Percentiles rank a stretch among this genome's conserved stretches.
phyloP scores from a whole-genome alignment of 345 rosid species.

The Melastoma malabathricum region DNA sequence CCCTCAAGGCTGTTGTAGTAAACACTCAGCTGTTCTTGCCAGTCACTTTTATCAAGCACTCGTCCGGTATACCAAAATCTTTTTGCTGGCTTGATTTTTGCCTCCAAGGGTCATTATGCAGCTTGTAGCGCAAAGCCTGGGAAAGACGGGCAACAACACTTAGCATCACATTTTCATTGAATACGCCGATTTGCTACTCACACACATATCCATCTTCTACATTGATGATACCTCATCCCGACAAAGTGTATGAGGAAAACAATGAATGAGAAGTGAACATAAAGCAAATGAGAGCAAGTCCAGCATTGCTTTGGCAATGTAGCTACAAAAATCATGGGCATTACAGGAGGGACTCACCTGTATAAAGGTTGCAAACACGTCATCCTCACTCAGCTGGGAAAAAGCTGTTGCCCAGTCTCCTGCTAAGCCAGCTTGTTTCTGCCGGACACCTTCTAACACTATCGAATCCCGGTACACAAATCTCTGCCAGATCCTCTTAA shows the following conservation, averaged over 20 bases:
- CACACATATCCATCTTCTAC: too few relatives aligned
- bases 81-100: conserved; percentile 23
- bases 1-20: too few relatives aligned
- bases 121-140: conserved; percentile 61
- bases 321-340: neutral
- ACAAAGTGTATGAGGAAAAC: too few relatives aligned
- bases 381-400: conserved; percentile 52
- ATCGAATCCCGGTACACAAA: conserved; percentile 69
- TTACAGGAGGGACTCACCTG: conserved; percentile 31
- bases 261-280: neutral
- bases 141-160: neutral
- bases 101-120: conserved; percentile 91
- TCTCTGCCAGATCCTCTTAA: conserved; percentile 79
- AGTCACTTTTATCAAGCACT: conserved; percentile 35
- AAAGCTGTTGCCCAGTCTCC: conserved; percentile 65
- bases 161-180: neutral
- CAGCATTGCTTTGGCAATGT: neutral
- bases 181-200: too few relatives aligned
- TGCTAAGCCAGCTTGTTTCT: conserved; percentile 29
- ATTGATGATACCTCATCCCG: too few relatives aligned
- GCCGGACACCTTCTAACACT: conserved; percentile 85
- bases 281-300: conserved; percentile 2
- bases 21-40: neutral
- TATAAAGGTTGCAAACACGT: conserved; percentile 64
- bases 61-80: conserved; percentile 59